Conservation (phyloP, 345 rosid species). For the Gossypium bickii region DNA sequence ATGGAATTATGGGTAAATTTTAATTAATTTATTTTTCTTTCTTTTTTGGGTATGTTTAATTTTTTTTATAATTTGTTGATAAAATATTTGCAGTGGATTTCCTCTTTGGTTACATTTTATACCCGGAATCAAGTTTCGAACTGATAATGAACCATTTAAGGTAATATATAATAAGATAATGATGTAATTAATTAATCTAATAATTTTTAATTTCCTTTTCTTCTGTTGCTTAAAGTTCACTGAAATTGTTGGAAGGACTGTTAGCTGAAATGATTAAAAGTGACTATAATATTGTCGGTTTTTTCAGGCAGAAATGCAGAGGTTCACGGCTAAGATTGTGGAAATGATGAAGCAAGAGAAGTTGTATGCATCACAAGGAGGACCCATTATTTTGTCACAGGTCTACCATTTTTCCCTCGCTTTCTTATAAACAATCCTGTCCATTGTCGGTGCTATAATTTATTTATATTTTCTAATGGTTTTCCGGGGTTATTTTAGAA, state of each 20-base stretch:
- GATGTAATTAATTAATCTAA: background rate
- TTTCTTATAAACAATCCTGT: constrained; percentile 2
- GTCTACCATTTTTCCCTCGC: constrained; percentile 22
- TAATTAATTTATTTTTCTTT: background rate
- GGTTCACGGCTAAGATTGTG: constrained; percentile 84
- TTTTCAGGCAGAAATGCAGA: constrained; percentile 75
- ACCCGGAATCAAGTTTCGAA: constrained; percentile 78
- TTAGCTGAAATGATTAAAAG: background rate
- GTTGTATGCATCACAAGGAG: constrained; percentile 93
- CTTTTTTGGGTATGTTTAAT: background rate
- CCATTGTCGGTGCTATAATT: background rate
- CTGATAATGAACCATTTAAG: constrained; percentile 87
- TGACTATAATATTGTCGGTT: background rate
- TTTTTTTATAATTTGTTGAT: background rate
- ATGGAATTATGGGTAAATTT: constrained; percentile 87
- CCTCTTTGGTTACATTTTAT: constrained; percentile 92
- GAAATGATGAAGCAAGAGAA: constrained; percentile 85
- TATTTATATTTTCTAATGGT: background rate
- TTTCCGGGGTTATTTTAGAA: background rate
- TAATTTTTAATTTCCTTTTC: background rate
- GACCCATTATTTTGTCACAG: constrained; percentile 94
- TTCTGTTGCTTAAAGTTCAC: constrained; percentile 4
- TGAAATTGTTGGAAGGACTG: background rate
- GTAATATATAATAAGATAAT: constrained; percentile 28
- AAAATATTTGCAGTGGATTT: constrained; percentile 58